Percentiles rank a stretch among this genome's conserved stretches.
Conservation (phyloP, 805 yeast species). For the Metschnikowia dekortorum region DNA sequence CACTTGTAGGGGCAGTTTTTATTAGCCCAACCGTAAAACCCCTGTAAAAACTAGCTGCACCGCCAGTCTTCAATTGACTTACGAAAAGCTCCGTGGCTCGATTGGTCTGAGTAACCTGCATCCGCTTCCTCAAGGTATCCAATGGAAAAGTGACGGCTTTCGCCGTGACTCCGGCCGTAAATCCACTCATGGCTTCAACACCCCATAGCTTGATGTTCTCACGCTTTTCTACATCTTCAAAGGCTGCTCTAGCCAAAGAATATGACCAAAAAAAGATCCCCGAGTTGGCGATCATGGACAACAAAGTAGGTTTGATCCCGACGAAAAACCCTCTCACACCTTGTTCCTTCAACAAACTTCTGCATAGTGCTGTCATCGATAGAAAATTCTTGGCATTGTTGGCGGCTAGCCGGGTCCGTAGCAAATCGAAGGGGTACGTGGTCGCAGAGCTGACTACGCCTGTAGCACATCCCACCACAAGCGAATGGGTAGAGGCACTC, state of each 20-base stretch:
- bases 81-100: constrained; percentile 23
- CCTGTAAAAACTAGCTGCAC: constrained; percentile 63
- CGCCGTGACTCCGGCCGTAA: constrained; percentile 70
- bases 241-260: constrained; percentile 43
- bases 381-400: constrained; percentile 36
- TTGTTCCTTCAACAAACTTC: constrained; percentile 23
- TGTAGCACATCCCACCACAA: constrained; percentile 68
- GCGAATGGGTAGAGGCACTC: constrained; percentile 39
- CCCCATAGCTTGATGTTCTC: constrained; percentile 24
- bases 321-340: constrained; percentile 47
- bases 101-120: constrained; percentile 51
- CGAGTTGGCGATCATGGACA: constrained; percentile 64
- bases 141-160: constrained; percentile 79
- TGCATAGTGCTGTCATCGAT: constrained; percentile 30
- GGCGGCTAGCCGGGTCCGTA: constrained; percentile 83
- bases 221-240: constrained; percentile 18
- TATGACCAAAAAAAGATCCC: constrained; percentile 74
- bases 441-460: constrained; percentile 68
- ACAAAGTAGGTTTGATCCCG: constrained; percentile 49
- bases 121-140: constrained; percentile 74
- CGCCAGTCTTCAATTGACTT: constrained; percentile 51
- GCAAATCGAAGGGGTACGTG: constrained; percentile 88
- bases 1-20: constrained; percentile 78
- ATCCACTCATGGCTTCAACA: constrained; percentile 58
- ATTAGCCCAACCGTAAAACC: constrained; percentile 68